Evolutionary conservation across 257 asterid species (phyloP).

Genomic region (Cordia subcordata): DNA sequence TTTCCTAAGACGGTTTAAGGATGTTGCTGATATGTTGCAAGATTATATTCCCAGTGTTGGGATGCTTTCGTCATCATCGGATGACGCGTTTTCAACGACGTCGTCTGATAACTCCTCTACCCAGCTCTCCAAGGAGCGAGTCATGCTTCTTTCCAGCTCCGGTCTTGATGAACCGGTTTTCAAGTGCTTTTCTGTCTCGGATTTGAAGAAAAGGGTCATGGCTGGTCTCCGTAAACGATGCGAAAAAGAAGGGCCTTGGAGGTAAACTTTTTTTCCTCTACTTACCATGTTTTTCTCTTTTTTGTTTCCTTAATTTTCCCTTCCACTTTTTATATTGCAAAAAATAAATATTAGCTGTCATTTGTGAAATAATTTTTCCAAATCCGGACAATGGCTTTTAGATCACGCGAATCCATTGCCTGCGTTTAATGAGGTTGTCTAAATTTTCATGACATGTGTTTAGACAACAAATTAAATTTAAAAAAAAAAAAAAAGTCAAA

Average conservation of each 20-base stretch:
- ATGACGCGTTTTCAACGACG: conserved; percentile 19
- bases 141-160: conserved; percentile 64
- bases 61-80: conserved; percentile 36
- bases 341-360: neutral
- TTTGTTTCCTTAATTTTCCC: no score
- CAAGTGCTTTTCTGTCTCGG: conserved; percentile 74
- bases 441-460: neutral
- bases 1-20: conserved; percentile 74
- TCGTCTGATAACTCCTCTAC: conserved; percentile 67
- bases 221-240: conserved; percentile 60
- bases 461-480: neutral
- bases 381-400: conserved; percentile 21
- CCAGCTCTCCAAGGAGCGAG: conserved; percentile 57
- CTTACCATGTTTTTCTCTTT: no score
- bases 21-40: conserved; percentile 85
- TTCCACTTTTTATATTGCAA: no score
- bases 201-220: conserved; percentile 75
- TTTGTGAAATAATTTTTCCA: no score
- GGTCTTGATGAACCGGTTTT: conserved; percentile 47
- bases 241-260: conserved; percentile 56
- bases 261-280: conserved; percentile 45
- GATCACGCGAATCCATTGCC: conserved; percentile 37
- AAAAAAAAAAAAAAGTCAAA: neutral
- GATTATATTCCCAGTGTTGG: conserved; percentile 82
- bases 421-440: conserved; percentile 21